These are phyloP conservation scores for Pseudonitzschia delicatissima DNA, from an alignment of 108 stramenopile species.

Conservation along the genomic window DNA sequence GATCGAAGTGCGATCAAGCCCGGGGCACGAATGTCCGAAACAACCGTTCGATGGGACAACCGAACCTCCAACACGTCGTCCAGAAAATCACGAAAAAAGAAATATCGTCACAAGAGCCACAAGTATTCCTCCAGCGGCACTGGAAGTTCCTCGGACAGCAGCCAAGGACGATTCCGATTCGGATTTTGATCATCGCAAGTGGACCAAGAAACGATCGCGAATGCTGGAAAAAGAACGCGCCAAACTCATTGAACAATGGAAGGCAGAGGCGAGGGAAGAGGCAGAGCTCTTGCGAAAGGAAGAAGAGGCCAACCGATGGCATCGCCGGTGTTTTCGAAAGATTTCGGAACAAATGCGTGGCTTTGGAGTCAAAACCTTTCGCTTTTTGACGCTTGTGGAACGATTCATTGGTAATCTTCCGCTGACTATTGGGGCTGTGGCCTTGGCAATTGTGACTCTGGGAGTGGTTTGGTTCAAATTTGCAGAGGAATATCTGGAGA, in stretches of 20 bases:
- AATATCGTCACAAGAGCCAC: constrained; percentile 10
- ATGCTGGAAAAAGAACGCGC: constrained; percentile 43
- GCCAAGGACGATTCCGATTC: constrained; percentile 10
- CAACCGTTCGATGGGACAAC: constrained; percentile 18
- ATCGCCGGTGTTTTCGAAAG: constrained; percentile 17
- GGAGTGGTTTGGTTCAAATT: constrained; percentile 87
- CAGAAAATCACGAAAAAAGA: constrained; percentile 20
- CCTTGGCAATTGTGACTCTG: constrained; percentile 57
- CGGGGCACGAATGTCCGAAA: neutral
- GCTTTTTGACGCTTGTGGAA: constrained; percentile 42
- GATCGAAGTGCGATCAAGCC: neutral
- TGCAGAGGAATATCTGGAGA: constrained; percentile 61
- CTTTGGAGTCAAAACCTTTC: neutral
- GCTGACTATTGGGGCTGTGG: constrained; percentile 67
- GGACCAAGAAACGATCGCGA: constrained; percentile 31
- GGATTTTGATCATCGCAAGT: constrained; percentile 28
- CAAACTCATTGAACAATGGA: constrained; percentile 48
- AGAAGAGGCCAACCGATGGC: constrained; percentile 29
- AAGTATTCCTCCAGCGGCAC: neutral
- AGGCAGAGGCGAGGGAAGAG: constrained; percentile 38
- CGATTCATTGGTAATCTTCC: constrained; percentile 76
- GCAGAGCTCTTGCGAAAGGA: constrained; percentile 20
- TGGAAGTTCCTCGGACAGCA: constrained; percentile 14
- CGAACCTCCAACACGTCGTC: neutral
- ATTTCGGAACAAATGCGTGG: neutral